These are phyloP conservation scores for Scutellospora calospora DNA, from an alignment of 371 early-diverging fungal genomes.

Conservation along the genomic window DNA sequence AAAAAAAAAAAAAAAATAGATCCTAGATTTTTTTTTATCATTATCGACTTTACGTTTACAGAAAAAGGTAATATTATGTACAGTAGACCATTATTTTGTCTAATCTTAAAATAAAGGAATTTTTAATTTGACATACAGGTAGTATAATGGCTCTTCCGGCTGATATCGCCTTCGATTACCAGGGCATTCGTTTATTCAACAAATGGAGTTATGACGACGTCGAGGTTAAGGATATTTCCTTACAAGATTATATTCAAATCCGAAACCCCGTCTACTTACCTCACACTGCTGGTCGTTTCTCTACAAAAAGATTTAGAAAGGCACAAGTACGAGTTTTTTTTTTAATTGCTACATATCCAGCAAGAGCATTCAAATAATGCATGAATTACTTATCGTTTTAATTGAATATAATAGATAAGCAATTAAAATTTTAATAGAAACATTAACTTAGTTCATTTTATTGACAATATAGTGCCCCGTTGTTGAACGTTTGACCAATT, in stretches of 20 bases:
- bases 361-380: neutral
- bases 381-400: neutral
- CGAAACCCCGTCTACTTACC: slow-evolving; percentile 95
- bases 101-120: too few relatives aligned
- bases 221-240: slow-evolving; percentile 95
- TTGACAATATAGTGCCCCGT: slow-evolving; percentile 87
- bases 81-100: too few relatives aligned
- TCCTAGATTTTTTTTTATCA: too few relatives aligned
- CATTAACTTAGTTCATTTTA: slow-evolving; percentile 24
- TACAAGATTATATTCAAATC: slow-evolving; percentile 96
- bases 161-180: slow-evolving; percentile 43
- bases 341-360: neutral
- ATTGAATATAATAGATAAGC: neutral
- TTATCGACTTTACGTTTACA: too few relatives aligned
- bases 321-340: slow-evolving; percentile 72
- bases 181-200: slow-evolving; percentile 81
- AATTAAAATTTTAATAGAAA: neutral
- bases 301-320: slow-evolving; percentile 98
- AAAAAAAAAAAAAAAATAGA: too few relatives aligned
- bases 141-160: slow-evolving; percentile 45
- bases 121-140: too few relatives aligned
- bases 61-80: too few relatives aligned
- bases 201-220: slow-evolving; percentile 97
- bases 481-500: slow-evolving; percentile 99
- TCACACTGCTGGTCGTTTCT: slow-evolving; percentile 99